These are phyloP conservation scores for Prunus fruticosa DNA, from an alignment of 306 rosid genomes.

Conservation along the genomic window DNA sequence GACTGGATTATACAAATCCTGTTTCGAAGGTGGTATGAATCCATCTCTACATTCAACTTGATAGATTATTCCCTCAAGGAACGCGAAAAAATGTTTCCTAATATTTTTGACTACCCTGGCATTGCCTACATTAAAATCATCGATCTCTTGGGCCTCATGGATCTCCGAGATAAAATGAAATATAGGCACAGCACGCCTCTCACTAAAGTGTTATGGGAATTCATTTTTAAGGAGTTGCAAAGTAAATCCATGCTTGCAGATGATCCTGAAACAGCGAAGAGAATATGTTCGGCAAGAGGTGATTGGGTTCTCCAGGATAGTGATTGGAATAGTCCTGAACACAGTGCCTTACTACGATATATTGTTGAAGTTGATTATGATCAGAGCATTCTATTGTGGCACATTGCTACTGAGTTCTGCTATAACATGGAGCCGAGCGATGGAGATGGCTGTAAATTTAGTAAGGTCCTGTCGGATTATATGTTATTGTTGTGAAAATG, in stretches of 20 bases:
- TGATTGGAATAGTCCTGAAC: not conserved
- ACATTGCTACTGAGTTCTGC: conserved; percentile 43
- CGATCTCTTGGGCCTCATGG: conserved; percentile 11
- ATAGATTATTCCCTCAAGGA: conserved; percentile 26
- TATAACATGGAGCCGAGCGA: not conserved
- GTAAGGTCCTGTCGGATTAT: conserved; percentile 36
- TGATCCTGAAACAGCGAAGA: conserved; percentile 20
- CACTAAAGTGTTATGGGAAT: conserved; percentile 3
- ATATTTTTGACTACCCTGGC: not conserved
- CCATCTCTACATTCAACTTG: conserved; percentile 30
- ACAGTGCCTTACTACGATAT: not conserved
- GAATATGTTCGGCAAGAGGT: conserved; percentile 26
- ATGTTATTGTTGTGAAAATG: no score
- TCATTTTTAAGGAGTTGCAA: conserved; percentile 14
- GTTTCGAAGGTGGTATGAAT: conserved; percentile 44
- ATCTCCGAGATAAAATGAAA: conserved; percentile 20
- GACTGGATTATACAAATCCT: conserved; percentile 3
- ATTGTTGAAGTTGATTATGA: conserved; percentile 20
- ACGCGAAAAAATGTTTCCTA: not conserved
- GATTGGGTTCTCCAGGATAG: conserved; percentile 18
- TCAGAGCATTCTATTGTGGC: conserved; percentile 38
- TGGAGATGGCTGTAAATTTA: not conserved
- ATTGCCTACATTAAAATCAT: not conserved
- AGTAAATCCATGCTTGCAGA: conserved; percentile 24
- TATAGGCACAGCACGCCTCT: conserved; percentile 18